Base-by-base conservation (phyloP, 352 stramenopile genomes). In the Globisporangium cederbergense region DNA sequence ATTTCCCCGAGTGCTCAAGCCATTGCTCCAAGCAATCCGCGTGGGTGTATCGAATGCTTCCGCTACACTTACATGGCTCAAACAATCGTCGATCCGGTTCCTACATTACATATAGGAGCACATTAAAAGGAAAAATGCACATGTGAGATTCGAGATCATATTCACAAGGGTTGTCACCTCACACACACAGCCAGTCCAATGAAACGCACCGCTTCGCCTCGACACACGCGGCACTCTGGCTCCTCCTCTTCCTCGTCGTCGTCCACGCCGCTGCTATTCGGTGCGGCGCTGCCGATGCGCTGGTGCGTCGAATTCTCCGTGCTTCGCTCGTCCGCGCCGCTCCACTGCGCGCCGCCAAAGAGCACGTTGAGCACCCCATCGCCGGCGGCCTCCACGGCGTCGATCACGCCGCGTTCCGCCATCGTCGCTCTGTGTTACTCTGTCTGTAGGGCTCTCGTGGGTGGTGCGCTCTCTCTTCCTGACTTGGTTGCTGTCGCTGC, bases 21-120 rank as follows among this genome's bases (percentile, higher is more conserved):
- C 95, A 98, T 28, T 97, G 94, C 66, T 94, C 89, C 52, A 98
- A 78, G 58, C 95, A 98, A 67, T 98, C 93, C 58, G 96, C 93
- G 77, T 98, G 95, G 30, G 88, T 96, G 69, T 96, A 90, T 40
- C 92, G 91, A 66, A 98, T 98, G 49, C 90, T 98, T 36, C 95
- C 95, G 34, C 91, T 98, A 73, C 95, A 98, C 76, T 97, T 97
- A 71, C 95, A 98, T 14, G 87, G 87, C 59, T 81, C 82, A 66
- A 94, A 94, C 25, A 96, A 71, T 4, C 82, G 87, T 3, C 85
- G 80, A 9, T 76, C 85, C 0, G 77, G 76, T 67, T 96, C 87
- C 79, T 89, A 63, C 28, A 53, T n/a, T 4, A 55, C 0, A 58
- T 28, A 18, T 4, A 25, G 7, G 30, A 42, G 36, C 46, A 52